Evolutionary conservation across 768 basidiomycete species (phyloP).

Genomic region (Mycena haematopus): DNA sequence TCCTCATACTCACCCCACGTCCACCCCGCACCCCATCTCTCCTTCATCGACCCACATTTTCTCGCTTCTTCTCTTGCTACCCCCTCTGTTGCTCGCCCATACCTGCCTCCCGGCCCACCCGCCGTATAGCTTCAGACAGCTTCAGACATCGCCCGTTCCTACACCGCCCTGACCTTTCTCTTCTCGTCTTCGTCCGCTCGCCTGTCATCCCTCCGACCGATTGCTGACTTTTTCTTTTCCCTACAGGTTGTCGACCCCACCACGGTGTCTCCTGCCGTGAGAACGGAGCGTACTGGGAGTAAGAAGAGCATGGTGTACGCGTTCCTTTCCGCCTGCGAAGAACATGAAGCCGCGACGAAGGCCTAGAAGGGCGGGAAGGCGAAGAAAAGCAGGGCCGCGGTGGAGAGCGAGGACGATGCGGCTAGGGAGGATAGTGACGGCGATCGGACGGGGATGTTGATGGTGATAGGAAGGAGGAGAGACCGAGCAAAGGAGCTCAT

Average conservation of each 20-base stretch:
- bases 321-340: constrained; percentile 87
- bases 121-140: neutral
- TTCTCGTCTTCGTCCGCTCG: neutral
- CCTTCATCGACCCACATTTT: neutral
- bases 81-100: neutral
- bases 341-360: constrained; percentile 62
- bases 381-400: constrained; percentile 49
- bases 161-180: too few relatives aligned
- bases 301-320: constrained; percentile 74
- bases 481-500: constrained; percentile 64
- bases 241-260: constrained; percentile 86
- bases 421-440: constrained; percentile 66
- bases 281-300: constrained; percentile 70
- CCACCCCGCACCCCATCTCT: neutral
- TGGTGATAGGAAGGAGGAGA: constrained; percentile 57
- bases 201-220: neutral
- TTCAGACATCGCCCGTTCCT: too few relatives aligned
- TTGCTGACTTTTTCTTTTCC: constrained; percentile 12
- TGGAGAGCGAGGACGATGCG: constrained; percentile 58
- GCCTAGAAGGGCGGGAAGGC: constrained; percentile 63
- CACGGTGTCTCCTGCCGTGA: constrained; percentile 63
- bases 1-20: neutral
- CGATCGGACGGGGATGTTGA: constrained; percentile 59
- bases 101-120: too few relatives aligned
- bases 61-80: too few relatives aligned